Base-by-base conservation (phyloP, 768 basidiomycete species). In the Suillus tomentosus region DNA sequence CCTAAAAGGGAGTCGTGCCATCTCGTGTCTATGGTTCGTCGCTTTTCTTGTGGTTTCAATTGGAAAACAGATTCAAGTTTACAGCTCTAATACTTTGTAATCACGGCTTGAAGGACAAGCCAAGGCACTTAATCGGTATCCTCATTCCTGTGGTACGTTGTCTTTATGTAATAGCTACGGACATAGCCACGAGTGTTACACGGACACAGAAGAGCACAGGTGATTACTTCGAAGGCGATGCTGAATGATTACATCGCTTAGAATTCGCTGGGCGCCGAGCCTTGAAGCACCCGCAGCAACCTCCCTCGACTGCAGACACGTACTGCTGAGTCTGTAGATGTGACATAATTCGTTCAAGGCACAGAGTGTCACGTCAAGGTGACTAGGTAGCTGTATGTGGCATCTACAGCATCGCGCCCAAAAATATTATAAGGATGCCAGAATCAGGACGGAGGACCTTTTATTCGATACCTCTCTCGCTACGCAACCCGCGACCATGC, bases 401-500 rank as follows among this genome's bases (percentile, higher is more conserved):
- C 53, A 10, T 34, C 53, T 54, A 54, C 53, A 54, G 53, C 53
- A 54, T 54, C 53, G 53, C 31, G 53, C 53, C 19, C 53, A 5
- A 34, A 10, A 34, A 34, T 34, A 31, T 4, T 34, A 54, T 34
- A 34, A 53, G 17, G 17, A 53, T 31, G 31, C 27, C 17, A 53
- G 17, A 34, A 34, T 53, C 27, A 19, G 9, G 17, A 10, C 34
- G 10, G 5, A 19, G 2, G 31, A 1, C 19, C 13, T n/a, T 17
- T 54, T 34, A 17, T 54, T 34, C 31, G 19, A 34, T 11, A 19
- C 31, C 3, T 54, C 53, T 10, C 31, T 54, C 10, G 11, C 10
- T n/a, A 34, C 10, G 19, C 10, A 6, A 54, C 3, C 19, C 1
- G 17, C 34, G 51, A 53, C 17, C 51, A 53, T 34, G 53, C 53